Evolutionary conservation across 1,284 basidiomycete species (phyloP), one percentile per base, ranked within the genome.

Genomic region (Uromyces viciae-fabae): DNA sequence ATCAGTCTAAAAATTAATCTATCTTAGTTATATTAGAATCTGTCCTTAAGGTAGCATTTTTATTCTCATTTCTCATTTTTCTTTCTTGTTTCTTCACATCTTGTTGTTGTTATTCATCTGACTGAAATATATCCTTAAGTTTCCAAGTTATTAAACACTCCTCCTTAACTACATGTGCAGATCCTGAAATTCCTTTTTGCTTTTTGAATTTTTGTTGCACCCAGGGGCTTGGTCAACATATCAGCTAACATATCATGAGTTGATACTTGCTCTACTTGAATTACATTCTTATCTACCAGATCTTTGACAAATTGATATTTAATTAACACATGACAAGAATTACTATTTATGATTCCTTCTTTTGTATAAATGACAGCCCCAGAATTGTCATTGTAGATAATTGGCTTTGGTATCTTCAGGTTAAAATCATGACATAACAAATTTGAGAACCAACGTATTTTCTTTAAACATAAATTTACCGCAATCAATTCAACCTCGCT

Each of bases 381-480:
- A 31, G 43, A 71, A 31, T 71, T 71, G 43, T 71, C 25, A 28
- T 52, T 71, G 22, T 25, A 31, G 1, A 71, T 31, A 1, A 31
- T 49, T 2, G 68, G 68, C 25, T n/a, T 15, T 2, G 43, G 8
- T 2, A 71, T 71, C n/a, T 31, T 31, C 11, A 31, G 49, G 43
- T 25, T 22, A 2, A 1, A 71, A 15, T 7, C 1, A 42, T 1
- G 36, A 42, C 7, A 75, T 38, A 19, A n/a, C n/a, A 75, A 31
- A n/a, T 56, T 60, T 38, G 73, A 62, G 17, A 75, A 25, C 73
- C 73, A 75, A 11, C 56, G 14, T 9, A 75, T 15, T n/a, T 75
- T 52, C 36, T 74, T 74, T 1, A 52, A 28, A 25, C 72, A 58
- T 46, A 40, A 17, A 40, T 69, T 69, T 2, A 69, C 43, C 3